These are phyloP conservation scores for Sphagnurus paluster DNA, from an alignment of 1,284 basidiomycete genomes.

Conservation along the genomic window DNA sequence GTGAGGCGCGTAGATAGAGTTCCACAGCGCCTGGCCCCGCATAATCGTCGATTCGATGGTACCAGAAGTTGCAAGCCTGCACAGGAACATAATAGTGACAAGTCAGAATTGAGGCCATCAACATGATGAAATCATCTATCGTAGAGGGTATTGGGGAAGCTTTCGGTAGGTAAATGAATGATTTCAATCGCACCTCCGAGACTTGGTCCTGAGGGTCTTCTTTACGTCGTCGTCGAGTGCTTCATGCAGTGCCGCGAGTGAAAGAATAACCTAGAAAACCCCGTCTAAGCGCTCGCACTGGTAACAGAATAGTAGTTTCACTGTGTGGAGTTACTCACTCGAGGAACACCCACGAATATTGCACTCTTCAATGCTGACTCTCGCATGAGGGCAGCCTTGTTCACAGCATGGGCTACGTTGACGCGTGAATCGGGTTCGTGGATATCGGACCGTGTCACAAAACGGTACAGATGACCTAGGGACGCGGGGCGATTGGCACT, in stretches of 20 bases:
- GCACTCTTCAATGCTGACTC: conserved; percentile 93
- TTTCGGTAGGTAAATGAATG: conserved; percentile 15
- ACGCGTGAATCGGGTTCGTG: conserved; percentile 40
- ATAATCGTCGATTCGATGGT: conserved; percentile 67
- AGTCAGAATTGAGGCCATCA: conserved; percentile 8
- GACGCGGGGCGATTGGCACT: conserved; percentile 82
- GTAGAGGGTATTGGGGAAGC: conserved; percentile 16
- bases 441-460: conserved; percentile 58
- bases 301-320: conserved; percentile 4
- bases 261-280: conserved; percentile 72
- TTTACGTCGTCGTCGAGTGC: conserved; percentile 81
- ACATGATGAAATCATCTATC: no score
- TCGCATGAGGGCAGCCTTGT: conserved; percentile 83
- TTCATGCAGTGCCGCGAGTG: conserved; percentile 72
- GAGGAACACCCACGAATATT: conserved; percentile 90
- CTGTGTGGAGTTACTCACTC: conserved; percentile 51
- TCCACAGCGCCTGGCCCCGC: conserved; percentile 79
- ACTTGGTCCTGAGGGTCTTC: conserved; percentile 60
- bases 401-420: conserved; percentile 53
- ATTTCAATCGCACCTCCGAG: conserved; percentile 58
- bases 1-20: conserved; percentile 90
- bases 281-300: conserved; percentile 14
- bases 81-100: conserved; percentile 5
- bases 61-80: conserved; percentile 59
- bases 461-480: conserved; percentile 78